Evolutionary conservation across 371 early-diverging fungal genomes (phyloP).

Genomic region (Sporodiniella umbellata): DNA sequence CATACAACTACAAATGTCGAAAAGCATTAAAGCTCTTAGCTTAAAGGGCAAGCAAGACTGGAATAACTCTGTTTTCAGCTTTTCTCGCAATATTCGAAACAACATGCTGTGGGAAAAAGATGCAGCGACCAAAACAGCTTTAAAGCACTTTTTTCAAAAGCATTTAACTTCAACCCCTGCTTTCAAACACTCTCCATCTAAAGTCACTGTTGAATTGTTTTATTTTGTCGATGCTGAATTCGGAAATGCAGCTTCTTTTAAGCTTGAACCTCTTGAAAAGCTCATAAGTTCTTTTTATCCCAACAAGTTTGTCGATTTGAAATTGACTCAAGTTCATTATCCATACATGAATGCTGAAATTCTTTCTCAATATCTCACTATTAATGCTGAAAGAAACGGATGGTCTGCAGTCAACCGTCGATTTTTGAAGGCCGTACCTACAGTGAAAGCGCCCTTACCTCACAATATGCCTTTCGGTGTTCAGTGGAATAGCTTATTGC

Average conservation of each 20-base stretch:
- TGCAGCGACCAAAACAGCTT: conserved; percentile 35
- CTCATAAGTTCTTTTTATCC: conserved; percentile 39
- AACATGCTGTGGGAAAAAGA: conserved; percentile 51
- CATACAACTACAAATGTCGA: conserved; percentile 35
- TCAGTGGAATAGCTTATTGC: conserved; percentile 47
- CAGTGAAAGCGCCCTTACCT: conserved; percentile 50
- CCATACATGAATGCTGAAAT: conserved; percentile 56
- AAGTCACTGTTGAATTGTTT: conserved; percentile 47
- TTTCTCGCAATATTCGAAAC: conserved; percentile 45
- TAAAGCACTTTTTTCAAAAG: conserved; percentile 46
- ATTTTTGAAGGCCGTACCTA: conserved; percentile 41
- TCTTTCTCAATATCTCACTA: conserved; percentile 47
- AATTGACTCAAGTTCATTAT: conserved; percentile 40
- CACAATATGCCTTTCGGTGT: conserved; percentile 46
- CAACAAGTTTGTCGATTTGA: conserved; percentile 44
- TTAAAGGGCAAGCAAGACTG: conserved; percentile 51
- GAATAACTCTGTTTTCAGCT: conserved; percentile 46
- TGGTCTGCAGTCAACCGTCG: conserved; percentile 43
- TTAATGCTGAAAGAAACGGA: conserved; percentile 36
- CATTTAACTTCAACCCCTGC: conserved; percentile 50
- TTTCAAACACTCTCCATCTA: conserved; percentile 44
- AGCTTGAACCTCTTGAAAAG: conserved; percentile 42
- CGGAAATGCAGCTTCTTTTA: conserved; percentile 27
- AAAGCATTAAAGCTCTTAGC: conserved; percentile 50
- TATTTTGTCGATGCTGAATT: conserved; percentile 46